phyloP scores from a whole-genome alignment of 2,329 filamentous ascomycete species.

The Cadophora sp. region DNA sequence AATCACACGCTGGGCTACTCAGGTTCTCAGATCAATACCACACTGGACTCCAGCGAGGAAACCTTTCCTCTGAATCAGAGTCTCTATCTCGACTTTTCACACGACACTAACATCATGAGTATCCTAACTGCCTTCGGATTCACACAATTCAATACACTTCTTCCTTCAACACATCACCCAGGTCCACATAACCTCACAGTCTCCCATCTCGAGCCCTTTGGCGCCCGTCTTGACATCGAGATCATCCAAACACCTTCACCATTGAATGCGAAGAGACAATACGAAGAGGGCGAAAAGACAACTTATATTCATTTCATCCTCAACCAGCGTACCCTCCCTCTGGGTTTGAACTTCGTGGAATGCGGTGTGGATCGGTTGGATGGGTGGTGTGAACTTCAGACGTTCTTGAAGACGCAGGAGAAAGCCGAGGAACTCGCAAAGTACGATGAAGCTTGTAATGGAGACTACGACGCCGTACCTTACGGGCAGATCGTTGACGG shows the following conservation, averaged over 20 bases:
- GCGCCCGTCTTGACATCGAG: conserved; percentile 75
- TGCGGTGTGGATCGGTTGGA: conserved; percentile 69
- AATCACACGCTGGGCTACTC: conserved; percentile 69
- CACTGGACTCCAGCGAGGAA: conserved; percentile 68
- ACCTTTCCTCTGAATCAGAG: conserved; percentile 79
- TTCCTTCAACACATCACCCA: conserved; percentile 62
- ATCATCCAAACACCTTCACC: conserved; percentile 72
- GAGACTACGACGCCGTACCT: conserved; percentile 55
- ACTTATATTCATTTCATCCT: conserved; percentile 77
- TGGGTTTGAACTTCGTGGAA: conserved; percentile 69
- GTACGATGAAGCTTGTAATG: conserved; percentile 72
- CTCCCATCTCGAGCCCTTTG: conserved; percentile 74
- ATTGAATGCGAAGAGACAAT: conserved; percentile 59
- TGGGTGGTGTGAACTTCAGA: conserved; percentile 78
- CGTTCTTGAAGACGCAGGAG: conserved; percentile 69
- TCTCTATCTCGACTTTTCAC: conserved; percentile 79
- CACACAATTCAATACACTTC: conserved; percentile 67
- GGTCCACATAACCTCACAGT: conserved; percentile 68
- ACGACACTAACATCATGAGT: conserved; percentile 76
- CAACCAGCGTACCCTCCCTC: conserved; percentile 75
- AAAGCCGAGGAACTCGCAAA: conserved; percentile 62
- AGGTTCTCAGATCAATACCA: conserved; percentile 70
- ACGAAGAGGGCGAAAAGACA: conserved; percentile 58
- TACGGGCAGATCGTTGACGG: conserved; percentile 61
- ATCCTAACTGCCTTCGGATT: conserved; percentile 77